These are phyloP conservation scores for Ophiostoma sp. DNA, from an alignment of 2,329 filamentous ascomycete genomes.

Conservation along the genomic window DNA sequence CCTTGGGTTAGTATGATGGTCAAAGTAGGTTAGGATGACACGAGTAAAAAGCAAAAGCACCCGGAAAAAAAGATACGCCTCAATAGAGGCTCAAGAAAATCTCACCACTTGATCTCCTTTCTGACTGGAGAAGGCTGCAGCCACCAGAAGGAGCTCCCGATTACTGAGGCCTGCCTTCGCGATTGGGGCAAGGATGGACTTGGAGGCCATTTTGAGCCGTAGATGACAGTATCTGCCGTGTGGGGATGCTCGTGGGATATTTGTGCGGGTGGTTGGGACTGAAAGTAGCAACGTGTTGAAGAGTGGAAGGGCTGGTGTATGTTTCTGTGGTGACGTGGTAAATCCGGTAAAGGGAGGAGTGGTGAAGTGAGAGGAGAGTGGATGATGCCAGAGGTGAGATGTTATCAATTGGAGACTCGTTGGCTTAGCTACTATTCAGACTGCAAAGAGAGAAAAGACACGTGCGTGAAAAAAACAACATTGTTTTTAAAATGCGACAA, in stretches of 20 bases:
- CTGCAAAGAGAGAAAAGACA: no score
- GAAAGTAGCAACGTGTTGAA: not conserved
- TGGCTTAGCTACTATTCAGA: no score
- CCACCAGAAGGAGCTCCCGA: slow-evolving; percentile 26
- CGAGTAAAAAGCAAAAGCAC: not conserved
- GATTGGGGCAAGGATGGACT: not conserved
- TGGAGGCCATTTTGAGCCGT: not conserved
- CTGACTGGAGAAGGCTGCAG: slow-evolving; percentile 25
- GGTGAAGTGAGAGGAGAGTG: not conserved
- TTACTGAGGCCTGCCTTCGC: slow-evolving; percentile 22
- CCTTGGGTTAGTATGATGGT: not conserved
- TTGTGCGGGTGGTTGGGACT: not conserved
- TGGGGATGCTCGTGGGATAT: not conserved
- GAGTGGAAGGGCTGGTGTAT: not conserved
- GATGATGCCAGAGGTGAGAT: not conserved
- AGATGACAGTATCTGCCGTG: no score
- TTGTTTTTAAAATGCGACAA: no score
- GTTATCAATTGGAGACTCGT: not conserved
- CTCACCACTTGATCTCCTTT: slow-evolving; percentile 20
- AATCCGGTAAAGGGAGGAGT: not conserved
- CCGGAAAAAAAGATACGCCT: not conserved
- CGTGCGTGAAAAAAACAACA: no score
- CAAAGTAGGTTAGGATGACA: not conserved
- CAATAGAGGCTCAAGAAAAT: not conserved
- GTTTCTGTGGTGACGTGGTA: not conserved